Conservation (phyloP, 441 rosid species). For the Populus hybrid region DNA sequence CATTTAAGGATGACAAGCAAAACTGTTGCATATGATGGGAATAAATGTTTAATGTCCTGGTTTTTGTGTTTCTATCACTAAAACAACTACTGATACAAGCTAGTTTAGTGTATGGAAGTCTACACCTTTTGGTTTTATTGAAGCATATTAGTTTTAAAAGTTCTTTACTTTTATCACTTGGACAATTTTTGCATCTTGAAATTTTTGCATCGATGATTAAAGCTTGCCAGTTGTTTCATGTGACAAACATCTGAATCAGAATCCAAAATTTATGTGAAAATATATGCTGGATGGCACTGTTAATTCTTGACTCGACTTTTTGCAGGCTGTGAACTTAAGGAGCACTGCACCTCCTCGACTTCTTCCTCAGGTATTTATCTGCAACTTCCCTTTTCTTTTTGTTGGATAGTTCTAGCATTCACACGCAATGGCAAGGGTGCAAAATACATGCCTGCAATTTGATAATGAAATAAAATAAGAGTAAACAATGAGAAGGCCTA, state of each 20-base stretch:
- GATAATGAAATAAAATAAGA: background rate
- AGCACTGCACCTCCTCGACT: slow-evolving; percentile 55
- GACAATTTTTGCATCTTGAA: background rate
- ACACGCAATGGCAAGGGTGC: background rate
- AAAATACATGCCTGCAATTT: background rate
- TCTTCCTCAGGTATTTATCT: slow-evolving; percentile 50
- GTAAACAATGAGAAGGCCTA: background rate
- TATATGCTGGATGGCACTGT: slow-evolving; percentile 2
- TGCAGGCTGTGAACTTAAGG: slow-evolving; percentile 82
- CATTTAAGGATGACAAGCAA: background rate
- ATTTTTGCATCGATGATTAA: too few relatives aligned
- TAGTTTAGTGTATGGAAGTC: background rate
- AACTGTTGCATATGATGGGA: background rate
- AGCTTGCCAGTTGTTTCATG: background rate
- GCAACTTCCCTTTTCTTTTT: background rate
- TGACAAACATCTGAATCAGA: background rate
- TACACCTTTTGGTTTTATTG: background rate
- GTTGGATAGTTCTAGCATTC: background rate
- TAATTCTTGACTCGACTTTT: slow-evolving; percentile 15
- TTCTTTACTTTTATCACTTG: slow-evolving; percentile 2
- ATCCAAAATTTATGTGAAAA: background rate
- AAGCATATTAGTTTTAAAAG: background rate
- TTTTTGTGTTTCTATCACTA: background rate
- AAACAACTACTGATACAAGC: background rate
- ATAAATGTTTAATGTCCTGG: background rate